Evolutionary conservation across 805 yeast species (phyloP).

Genomic region (Yarrowia porcina): DNA sequence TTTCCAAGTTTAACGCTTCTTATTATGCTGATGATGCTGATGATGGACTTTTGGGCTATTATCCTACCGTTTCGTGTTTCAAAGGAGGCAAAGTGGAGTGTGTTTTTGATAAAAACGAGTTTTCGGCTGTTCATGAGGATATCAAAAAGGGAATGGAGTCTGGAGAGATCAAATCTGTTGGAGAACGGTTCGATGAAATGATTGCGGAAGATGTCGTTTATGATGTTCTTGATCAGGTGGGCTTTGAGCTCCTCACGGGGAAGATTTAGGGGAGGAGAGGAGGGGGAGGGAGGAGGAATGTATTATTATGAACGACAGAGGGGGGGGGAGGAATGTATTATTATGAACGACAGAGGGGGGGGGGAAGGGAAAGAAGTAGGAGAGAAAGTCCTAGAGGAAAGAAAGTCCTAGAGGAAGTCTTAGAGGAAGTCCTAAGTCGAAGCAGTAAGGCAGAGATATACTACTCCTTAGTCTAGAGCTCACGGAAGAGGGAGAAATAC

Average conservation of each 20-base stretch:
- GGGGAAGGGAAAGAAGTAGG: too few relatives aligned
- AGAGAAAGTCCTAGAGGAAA: too few relatives aligned
- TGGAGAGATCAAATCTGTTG: constrained; percentile 47
- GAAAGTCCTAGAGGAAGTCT: too few relatives aligned
- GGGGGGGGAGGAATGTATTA: too few relatives aligned
- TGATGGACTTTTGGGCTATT: constrained; percentile 86
- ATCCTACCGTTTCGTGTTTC: constrained; percentile 82
- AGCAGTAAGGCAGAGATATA: too few relatives aligned
- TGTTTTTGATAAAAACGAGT: constrained; percentile 59
- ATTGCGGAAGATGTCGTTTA: constrained; percentile 77
- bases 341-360: too few relatives aligned
- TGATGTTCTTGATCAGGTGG: constrained; percentile 84
- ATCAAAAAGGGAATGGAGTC: constrained; percentile 28
- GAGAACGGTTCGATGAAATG: constrained; percentile 60
- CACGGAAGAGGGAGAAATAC: too few relatives aligned
- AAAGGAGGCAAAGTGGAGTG: constrained; percentile 72
- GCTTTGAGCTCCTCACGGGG: constrained; percentile 39
- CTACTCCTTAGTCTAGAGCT: too few relatives aligned
- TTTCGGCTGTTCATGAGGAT: constrained; percentile 46
- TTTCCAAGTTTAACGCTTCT: constrained; percentile 45
- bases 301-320: too few relatives aligned
- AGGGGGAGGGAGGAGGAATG: not conserved
- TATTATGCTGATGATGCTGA: constrained; percentile 43
- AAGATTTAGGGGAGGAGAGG: not conserved
- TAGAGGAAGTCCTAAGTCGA: too few relatives aligned